Conservation (phyloP, 345 rosid genomes). For the Dipteronia sinensis region DNA sequence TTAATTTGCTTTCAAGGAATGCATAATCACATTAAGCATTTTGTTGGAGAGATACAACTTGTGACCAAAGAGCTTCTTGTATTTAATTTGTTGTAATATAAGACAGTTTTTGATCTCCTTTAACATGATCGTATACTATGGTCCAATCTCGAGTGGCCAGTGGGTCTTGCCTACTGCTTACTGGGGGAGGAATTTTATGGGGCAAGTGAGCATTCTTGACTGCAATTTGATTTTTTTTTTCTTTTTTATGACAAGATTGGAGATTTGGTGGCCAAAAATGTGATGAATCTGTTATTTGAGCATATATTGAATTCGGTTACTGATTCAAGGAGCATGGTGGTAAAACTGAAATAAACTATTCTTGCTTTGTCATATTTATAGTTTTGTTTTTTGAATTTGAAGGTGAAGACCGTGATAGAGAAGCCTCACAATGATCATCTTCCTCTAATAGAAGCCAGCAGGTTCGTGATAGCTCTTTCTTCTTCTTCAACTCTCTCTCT, state of each 20-base stretch:
- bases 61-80: background rate
- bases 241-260: background rate
- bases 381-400: constrained; percentile 24
- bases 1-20: background rate
- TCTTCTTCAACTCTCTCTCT: too few species aligned
- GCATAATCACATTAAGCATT: background rate
- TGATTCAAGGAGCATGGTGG: background rate
- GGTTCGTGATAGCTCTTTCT: constrained; percentile 36
- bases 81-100: background rate
- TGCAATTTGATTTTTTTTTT: background rate
- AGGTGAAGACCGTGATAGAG: constrained; percentile 79
- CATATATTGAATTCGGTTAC: background rate
- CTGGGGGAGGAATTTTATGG: background rate
- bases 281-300: too few species aligned
- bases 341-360: background rate
- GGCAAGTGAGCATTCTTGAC: background rate
- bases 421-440: constrained; percentile 79
- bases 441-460: constrained; percentile 79
- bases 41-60: background rate
- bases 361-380: constrained; percentile 2
- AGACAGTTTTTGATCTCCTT: background rate
- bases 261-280: background rate
- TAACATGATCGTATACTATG: background rate
- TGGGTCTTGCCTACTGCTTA: too few species aligned
- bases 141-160: too few species aligned